phyloP scores from a whole-genome alignment of 2,329 filamentous ascomycete genomes.

The Graphium sp. region DNA sequence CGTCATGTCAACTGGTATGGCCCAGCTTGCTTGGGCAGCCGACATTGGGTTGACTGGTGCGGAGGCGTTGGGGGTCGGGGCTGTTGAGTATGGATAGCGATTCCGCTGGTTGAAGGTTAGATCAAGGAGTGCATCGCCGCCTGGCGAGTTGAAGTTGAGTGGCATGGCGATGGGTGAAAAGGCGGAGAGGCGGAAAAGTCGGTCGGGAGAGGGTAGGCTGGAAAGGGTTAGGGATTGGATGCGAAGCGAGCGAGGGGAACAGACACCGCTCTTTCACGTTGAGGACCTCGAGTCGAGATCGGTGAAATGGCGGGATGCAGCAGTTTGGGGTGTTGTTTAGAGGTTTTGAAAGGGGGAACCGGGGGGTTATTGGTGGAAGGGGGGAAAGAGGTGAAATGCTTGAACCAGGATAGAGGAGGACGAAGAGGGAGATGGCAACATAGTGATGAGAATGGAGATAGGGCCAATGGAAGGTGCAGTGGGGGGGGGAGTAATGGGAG shows the following conservation, averaged over 20 bases:
- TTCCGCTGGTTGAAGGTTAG: slow-evolving; percentile 42
- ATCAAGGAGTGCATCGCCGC: slow-evolving; percentile 43
- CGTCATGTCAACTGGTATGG: slow-evolving; percentile 35
- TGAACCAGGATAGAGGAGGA: slow-evolving; percentile 4
- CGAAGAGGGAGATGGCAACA: slow-evolving; percentile 6
- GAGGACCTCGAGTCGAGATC: slow-evolving; percentile 6
- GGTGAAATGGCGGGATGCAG: slow-evolving; percentile 3
- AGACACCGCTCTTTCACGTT: slow-evolving; percentile 23
- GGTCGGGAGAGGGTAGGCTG: slow-evolving; percentile 14
- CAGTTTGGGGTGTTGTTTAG: slow-evolving; percentile 1
- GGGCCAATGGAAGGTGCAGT: slow-evolving; percentile 4
- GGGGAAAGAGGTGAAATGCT: slow-evolving; percentile 5
- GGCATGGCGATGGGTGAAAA: slow-evolving; percentile 22
- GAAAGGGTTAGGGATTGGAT: slow-evolving; percentile 13
- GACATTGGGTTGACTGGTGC: slow-evolving; percentile 13
- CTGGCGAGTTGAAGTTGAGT: slow-evolving; percentile 41
- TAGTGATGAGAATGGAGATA: slow-evolving; percentile 4
- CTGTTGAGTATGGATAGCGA: slow-evolving; percentile 32
- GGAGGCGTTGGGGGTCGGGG: slow-evolving; percentile 17
- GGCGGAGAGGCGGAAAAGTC: slow-evolving; percentile 6
- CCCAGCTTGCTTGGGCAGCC: slow-evolving; percentile 26
- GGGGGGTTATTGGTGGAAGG: slow-evolving; percentile 2
- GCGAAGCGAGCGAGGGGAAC: slow-evolving; percentile 14
- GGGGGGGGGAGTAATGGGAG: slow-evolving; percentile 4
- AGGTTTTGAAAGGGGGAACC: background rate